These are phyloP conservation scores for Pythium rishiriense DNA, from an alignment of 352 stramenopile genomes.

Conservation along the genomic window DNA sequence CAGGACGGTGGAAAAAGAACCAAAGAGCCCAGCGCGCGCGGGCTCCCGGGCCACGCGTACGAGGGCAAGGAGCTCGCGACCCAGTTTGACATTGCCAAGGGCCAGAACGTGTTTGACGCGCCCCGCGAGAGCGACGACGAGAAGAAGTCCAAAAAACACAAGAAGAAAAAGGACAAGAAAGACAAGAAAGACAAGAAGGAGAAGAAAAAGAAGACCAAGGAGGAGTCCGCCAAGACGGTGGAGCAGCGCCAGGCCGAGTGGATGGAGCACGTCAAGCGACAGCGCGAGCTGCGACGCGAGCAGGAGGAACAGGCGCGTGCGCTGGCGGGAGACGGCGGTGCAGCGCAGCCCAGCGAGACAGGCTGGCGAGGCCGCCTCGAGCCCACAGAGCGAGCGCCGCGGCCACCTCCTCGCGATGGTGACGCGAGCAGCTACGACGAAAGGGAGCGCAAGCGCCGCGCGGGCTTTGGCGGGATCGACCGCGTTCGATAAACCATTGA, in stretches of 20 bases:
- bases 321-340: conserved; percentile 6
- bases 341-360: conserved; percentile 42
- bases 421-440: conserved; percentile 15
- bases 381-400: conserved; percentile 26
- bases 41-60: conserved; percentile 85
- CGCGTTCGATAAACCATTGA: conserved; percentile 41
- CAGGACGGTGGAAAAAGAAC: too few species aligned
- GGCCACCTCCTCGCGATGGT: conserved; percentile 2
- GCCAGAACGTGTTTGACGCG: conserved; percentile 85
- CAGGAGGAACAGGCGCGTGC: conserved; percentile 32
- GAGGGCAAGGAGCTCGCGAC: conserved; percentile 83
- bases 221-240: conserved; percentile 46
- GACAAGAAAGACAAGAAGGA: conserved; percentile 37
- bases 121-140: conserved; percentile 50
- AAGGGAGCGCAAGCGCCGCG: conserved; percentile 29
- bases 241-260: conserved; percentile 38
- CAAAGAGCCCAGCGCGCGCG: conserved; percentile 25
- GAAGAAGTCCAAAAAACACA: conserved; percentile 58
- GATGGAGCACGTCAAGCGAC: conserved; percentile 30
- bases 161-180: conserved; percentile 40
- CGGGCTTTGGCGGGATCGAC: conserved; percentile 59
- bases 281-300: conserved; percentile 28
- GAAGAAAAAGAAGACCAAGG: conserved; percentile 44
- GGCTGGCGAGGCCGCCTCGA: conserved; percentile 71
- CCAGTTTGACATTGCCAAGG: conserved; percentile 65